These are phyloP conservation scores for Pseudopediastrum boryanum DNA, from an alignment of 139 green algal genomes.

Conservation along the genomic window DNA sequence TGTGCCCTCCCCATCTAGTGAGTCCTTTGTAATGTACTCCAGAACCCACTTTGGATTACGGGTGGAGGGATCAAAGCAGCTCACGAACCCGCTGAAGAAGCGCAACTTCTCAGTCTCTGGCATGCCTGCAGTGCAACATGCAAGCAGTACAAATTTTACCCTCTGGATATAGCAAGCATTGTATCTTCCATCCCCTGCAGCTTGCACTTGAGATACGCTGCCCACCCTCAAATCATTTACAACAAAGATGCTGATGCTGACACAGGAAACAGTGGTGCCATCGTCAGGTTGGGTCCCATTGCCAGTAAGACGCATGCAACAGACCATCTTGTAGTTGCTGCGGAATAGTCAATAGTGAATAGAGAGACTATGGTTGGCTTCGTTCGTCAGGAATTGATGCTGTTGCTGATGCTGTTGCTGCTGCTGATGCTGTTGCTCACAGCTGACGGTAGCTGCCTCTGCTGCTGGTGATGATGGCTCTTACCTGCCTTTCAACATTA, in stretches of 20 bases:
- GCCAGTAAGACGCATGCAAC: too few species aligned
- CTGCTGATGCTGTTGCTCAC: background rate
- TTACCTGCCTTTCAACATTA: background rate
- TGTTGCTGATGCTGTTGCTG: background rate
- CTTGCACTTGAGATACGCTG: background rate
- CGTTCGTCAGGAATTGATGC: background rate
- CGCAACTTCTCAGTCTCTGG: constrained; percentile 51
- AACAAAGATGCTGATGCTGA: background rate
- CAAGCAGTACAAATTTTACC: background rate
- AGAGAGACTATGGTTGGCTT: background rate
- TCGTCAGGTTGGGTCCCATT: too few species aligned
- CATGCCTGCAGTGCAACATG: constrained; percentile 34
- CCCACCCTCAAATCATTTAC: background rate
- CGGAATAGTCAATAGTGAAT: background rate
- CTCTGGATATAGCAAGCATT: background rate
- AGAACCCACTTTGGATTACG: constrained; percentile 83
- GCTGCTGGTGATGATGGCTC: background rate
- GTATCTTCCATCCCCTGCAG: background rate
- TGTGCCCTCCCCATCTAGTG: constrained; percentile 44
- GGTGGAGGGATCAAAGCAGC: constrained; percentile 70
- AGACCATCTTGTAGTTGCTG: background rate
- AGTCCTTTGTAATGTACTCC: constrained; percentile 66
- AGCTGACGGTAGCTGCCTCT: background rate
- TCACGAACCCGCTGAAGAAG: constrained; percentile 57
- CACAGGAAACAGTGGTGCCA: background rate